Evolutionary conservation across 352 stramenopile species (phyloP), one percentile per base, ranked within the genome.

Genomic region (Pythium myriotylum): DNA sequence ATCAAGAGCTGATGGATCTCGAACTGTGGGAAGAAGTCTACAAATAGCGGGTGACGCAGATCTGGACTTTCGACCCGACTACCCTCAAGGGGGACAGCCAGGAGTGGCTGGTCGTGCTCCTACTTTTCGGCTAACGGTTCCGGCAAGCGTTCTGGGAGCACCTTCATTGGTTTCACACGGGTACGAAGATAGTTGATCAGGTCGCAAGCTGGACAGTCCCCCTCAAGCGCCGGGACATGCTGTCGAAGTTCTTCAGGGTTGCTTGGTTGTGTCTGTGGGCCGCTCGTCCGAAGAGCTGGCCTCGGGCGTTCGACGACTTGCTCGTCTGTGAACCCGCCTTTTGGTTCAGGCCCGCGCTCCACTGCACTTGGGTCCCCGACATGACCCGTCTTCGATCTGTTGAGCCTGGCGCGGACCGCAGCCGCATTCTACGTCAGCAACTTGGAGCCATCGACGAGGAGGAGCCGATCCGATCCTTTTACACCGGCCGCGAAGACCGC

Each of bases 361-460:
- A 56, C 49, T 39, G 49, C 49, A 56, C 29, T 12, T 56, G 49
- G 49, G 20, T 56, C 24, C 35, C n/a, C n/a, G n/a, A n/a, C n/a
- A n/a, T n/a, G n/a, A n/a, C n/a, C n/a, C n/a, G n/a, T n/a, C n/a
- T n/a, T n/a, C n/a, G n/a, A n/a, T n/a, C n/a, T n/a, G n/a, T n/a
- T n/a, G n/a, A n/a, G n/a, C n/a, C n/a, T n/a, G n/a, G n/a, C n/a
- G n/a, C n/a, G n/a, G n/a, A n/a, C n/a, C n/a, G n/a, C n/a, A n/a
- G n/a, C n/a, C n/a, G n/a, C n/a, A n/a, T n/a, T n/a, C n/a, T n/a
- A n/a, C n/a, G n/a, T n/a, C n/a, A n/a, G n/a, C n/a, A n/a, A n/a
- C n/a, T n/a, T n/a, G n/a, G n/a, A n/a, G n/a, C n/a, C n/a, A n/a
- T n/a, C n/a, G n/a, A n/a, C n/a, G n/a, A n/a, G n/a, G n/a, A n/a